Percentiles rank a stretch among this genome's conserved stretches.
Evolutionary conservation across 1,284 basidiomycete genomes (phyloP).

Genomic region (Cystobasidium sp.): DNA sequence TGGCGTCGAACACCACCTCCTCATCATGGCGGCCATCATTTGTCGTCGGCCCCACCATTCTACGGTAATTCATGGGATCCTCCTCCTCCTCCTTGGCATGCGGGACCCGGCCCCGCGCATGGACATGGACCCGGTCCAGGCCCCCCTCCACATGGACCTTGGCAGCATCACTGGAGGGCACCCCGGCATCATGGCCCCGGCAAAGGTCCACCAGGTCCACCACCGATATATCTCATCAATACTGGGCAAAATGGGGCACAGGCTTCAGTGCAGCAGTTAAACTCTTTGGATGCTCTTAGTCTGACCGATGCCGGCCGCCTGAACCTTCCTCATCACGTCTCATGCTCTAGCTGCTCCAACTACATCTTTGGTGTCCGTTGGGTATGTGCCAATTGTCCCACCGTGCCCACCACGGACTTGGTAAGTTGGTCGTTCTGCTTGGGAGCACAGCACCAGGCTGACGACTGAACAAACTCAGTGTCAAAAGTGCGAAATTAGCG

Average conservation of each 20-base stretch:
- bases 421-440: not conserved
- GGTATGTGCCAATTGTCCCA: constrained; percentile 20
- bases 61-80: not conserved
- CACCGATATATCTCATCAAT: constrained; percentile 18
- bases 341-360: not conserved
- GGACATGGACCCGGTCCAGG: not conserved
- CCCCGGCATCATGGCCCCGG: constrained; percentile 2
- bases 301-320: not conserved
- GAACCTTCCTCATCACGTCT: constrained; percentile 8
- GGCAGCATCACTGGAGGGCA: constrained; percentile 2
- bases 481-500: not conserved
- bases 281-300: not conserved
- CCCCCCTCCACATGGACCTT: constrained; percentile 1
- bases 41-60: not conserved
- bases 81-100: constrained; percentile 3
- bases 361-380: constrained; percentile 4
- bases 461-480: not conserved
- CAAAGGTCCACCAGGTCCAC: not conserved
- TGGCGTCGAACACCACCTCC: not conserved
- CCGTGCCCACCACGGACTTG: constrained; percentile 3
- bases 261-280: not conserved
- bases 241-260: not conserved
- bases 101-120: not conserved
- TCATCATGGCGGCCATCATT: not conserved
- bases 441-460: not conserved